Evolutionary conservation across 176 grass and related monocot species (phyloP), one percentile per base, ranked within the genome.

Genomic region (Puya raimondii): DNA sequence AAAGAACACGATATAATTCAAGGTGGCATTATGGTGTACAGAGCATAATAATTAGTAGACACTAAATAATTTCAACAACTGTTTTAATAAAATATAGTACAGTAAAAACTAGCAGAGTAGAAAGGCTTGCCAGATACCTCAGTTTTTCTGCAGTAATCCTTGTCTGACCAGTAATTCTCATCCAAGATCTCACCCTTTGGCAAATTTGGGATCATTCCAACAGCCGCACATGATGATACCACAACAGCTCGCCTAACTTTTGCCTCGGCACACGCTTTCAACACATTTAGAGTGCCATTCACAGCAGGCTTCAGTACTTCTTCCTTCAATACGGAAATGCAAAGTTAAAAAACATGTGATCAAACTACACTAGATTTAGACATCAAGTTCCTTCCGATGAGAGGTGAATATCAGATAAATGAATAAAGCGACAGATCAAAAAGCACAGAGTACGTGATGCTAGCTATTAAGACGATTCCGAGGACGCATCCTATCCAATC

Each of bases 131-230:
- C 1, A 57, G 6, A 17, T 57, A 82, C 79, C 82, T 78, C 64
- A 11, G 33, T 81, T 12, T 72, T 9, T 69, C 15, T 27, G 86
- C 79, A 88, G 22, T 74, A 61, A 2, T 79, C 53, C 65, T 65
- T 78, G 67, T 78, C 71, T 56, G 82, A 85, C 86, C 82, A 88
- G 74, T 75, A 70, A 23, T 69, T 74, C 64, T 88, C 79, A 22
- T 85, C 72, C 25, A 76, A 78, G 2, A 79, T 50, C 20, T 0
- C 70, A 23, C 66, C 67, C 27, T 69, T 33, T 23, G 82, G 67
- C 79, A 78, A 85, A 16, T 61, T 68, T 0, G 79, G 86, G 17
- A 81, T 85, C 21, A 72, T 63, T 68, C 51, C n/a, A 64, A 88
- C 86, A 27, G 86, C 75, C 53, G 75, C 82, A 64, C 21, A 68